phyloP scores from a whole-genome alignment of 140 eudicot species.

The Senecio squalidus region DNA sequence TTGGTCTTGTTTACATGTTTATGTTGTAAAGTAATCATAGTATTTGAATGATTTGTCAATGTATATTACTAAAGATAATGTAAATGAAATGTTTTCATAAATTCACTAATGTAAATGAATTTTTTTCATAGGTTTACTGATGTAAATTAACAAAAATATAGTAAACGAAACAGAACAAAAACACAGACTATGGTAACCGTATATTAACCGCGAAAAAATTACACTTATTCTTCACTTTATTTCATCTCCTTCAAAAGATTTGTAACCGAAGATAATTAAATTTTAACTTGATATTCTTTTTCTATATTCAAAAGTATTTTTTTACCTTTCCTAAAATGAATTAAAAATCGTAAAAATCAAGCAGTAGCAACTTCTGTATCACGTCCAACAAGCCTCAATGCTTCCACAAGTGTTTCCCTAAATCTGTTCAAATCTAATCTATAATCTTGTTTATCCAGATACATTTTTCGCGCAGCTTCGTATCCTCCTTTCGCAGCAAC shows the following conservation, averaged over 20 bases:
- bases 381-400: constrained; percentile 30
- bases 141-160: no score
- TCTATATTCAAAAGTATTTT: neutral
- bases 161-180: no score
- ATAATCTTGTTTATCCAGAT: constrained; percentile 51
- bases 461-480: constrained; percentile 38
- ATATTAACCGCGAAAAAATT: no score
- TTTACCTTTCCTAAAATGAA: neutral
- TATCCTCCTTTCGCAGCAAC: constrained; percentile 52
- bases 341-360: neutral
- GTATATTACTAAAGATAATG: neutral
- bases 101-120: no score
- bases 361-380: neutral
- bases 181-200: no score
- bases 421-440: constrained; percentile 42
- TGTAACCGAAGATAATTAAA: no score
- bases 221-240: no score
- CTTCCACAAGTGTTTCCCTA: constrained; percentile 42
- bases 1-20: no score
- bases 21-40: no score
- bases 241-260: no score
- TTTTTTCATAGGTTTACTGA: no score
- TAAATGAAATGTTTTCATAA: neutral
- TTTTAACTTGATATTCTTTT: no score
- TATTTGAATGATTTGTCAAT: neutral